Conservation (phyloP, 2,329 filamentous ascomycete species). For the Cladobotryum mycophilum region DNA sequence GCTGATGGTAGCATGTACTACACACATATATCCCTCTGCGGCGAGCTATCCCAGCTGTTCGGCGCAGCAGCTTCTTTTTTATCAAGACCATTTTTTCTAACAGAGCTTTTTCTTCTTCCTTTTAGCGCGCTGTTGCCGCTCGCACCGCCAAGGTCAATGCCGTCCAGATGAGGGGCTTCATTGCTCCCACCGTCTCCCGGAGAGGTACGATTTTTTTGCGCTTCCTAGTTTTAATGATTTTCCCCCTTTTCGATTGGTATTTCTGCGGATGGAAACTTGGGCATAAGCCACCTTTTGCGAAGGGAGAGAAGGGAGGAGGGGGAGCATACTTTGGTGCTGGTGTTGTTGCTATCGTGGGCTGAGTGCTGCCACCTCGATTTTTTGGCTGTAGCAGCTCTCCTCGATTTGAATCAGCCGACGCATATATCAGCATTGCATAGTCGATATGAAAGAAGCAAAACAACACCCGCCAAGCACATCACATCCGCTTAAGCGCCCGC, state of each 20-base stretch:
- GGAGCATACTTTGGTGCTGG: too few relatives aligned
- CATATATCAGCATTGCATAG: not conserved
- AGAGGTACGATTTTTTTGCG: conserved; percentile 45
- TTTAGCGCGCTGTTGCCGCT: conserved; percentile 36
- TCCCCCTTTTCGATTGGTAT: not conserved
- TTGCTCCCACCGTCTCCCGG: conserved; percentile 54
- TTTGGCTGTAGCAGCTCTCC: conserved; percentile 4
- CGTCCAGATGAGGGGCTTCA: conserved; percentile 50
- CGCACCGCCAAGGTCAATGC: conserved; percentile 35
- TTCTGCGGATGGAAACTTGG: not conserved
- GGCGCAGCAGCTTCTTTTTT: not conserved
- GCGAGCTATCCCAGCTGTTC: conserved; percentile 36
- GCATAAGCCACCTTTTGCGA: too few relatives aligned
- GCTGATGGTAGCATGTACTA: not conserved
- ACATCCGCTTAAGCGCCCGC: too few relatives aligned
- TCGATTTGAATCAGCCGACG: not conserved
- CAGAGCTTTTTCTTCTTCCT: not conserved
- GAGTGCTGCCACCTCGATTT: not conserved
- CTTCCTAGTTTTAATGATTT: not conserved
- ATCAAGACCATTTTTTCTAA: conserved; percentile 2
- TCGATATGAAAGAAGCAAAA: too few relatives aligned
- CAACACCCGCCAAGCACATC: too few relatives aligned
- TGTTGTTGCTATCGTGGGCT: not conserved
- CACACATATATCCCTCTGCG: conserved; percentile 37
- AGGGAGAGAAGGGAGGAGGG: too few relatives aligned